Evolutionary conservation across 106 monocot species (phyloP).

Genomic region (Triglochin maritima): DNA sequence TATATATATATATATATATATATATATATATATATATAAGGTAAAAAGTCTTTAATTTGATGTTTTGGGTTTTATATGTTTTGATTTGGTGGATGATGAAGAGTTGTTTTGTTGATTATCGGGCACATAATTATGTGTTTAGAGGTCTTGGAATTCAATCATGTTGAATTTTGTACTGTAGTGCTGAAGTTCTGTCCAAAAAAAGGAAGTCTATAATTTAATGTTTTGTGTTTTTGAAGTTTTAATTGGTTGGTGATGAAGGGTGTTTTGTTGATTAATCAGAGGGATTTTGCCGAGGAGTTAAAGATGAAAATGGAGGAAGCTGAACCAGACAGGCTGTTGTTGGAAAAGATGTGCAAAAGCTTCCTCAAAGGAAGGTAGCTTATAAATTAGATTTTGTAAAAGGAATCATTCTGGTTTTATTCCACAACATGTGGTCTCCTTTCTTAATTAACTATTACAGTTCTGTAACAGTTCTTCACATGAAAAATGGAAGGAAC

Average conservation of each 20-base stretch:
- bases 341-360: slow-evolving; percentile 75
- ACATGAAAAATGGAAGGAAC: too few relatives aligned
- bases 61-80: neutral
- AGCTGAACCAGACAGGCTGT: slow-evolving; percentile 39
- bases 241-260: neutral
- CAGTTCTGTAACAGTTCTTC: too few relatives aligned
- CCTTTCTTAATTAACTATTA: too few relatives aligned
- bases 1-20: neutral
- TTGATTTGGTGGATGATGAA: neutral
- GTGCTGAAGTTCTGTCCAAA: neutral
- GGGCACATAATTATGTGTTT: too few relatives aligned
- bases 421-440: too few relatives aligned
- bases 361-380: slow-evolving; percentile 48
- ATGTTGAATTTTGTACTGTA: too few relatives aligned
- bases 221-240: neutral
- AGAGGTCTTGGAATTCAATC: too few relatives aligned
- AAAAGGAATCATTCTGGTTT: too few relatives aligned
- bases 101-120: neutral
- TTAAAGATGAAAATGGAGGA: slow-evolving; percentile 30
- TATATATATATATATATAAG: neutral
- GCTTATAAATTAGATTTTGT: too few relatives aligned
- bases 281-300: slow-evolving; percentile 42
- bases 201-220: neutral
- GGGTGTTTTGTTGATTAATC: neutral
- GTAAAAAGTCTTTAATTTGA: neutral